phyloP scores from a whole-genome alignment of 2,329 filamentous ascomycete species.

The Microsporum canis region DNA sequence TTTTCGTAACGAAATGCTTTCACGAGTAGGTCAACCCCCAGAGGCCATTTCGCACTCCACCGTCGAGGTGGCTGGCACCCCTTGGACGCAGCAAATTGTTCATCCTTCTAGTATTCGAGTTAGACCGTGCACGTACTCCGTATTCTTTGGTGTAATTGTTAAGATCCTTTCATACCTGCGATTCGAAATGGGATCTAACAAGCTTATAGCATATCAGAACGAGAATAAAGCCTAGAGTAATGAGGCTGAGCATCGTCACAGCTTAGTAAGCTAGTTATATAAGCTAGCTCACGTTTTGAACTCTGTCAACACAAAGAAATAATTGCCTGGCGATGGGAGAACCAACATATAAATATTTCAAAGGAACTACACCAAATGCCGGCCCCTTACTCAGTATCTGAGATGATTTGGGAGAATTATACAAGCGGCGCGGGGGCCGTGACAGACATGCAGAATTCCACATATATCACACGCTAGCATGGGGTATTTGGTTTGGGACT shows the following conservation, averaged over 20 bases:
- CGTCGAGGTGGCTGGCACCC: slow-evolving; percentile 24
- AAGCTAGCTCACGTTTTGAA: neutral
- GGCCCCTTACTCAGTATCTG: too few relatives aligned
- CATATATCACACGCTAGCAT: neutral
- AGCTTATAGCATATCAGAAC: neutral
- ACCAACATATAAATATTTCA: too few relatives aligned
- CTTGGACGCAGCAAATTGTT: neutral
- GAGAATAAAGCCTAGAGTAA: neutral
- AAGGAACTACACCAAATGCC: too few relatives aligned
- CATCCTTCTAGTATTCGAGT: neutral
- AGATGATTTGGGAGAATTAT: neutral
- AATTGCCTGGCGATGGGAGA: neutral
- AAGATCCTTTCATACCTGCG: neutral
- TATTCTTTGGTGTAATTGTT: neutral
- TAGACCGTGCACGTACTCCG: neutral
- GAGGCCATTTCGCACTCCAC: slow-evolving; percentile 24
- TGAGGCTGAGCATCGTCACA: neutral
- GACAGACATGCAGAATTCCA: neutral
- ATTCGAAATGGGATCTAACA: neutral
- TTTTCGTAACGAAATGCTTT: neutral
- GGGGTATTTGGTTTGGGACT: neutral
- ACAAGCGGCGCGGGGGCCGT: neutral
- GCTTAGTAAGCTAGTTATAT: too few relatives aligned
- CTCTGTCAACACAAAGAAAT: neutral
- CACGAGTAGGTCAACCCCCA: slow-evolving; percentile 21